Evolutionary conservation across 768 basidiomycete species (phyloP).

Genomic region (Panaeolus cyanescens): DNA sequence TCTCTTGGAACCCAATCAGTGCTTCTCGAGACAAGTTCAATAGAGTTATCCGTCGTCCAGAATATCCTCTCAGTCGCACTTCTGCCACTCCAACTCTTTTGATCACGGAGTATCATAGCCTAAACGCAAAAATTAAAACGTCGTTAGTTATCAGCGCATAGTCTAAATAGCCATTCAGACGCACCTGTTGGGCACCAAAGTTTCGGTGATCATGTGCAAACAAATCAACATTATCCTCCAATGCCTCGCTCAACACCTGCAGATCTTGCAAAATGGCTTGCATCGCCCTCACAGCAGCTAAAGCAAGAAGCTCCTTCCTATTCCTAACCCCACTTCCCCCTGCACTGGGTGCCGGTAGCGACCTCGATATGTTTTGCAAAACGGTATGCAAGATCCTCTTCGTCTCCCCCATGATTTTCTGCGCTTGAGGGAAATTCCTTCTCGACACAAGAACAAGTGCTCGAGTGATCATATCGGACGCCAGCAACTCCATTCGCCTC

Average conservation of each 20-base stretch:
- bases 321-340: slow-evolving; percentile 60
- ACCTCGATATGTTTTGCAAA: slow-evolving; percentile 78
- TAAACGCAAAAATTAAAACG: slow-evolving; percentile 28
- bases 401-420: slow-evolving; percentile 88
- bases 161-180: slow-evolving; percentile 16
- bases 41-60: slow-evolving; percentile 90
- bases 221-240: slow-evolving; percentile 88
- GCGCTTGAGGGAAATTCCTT: slow-evolving; percentile 88
- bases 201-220: slow-evolving; percentile 95
- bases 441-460: slow-evolving; percentile 90
- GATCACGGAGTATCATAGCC: slow-evolving; percentile 96
- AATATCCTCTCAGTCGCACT: slow-evolving; percentile 91
- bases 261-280: slow-evolving; percentile 87
- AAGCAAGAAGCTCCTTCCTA: slow-evolving; percentile 74
- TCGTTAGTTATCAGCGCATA: slow-evolving; percentile 4
- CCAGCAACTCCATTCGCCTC: slow-evolving; percentile 93
- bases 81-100: slow-evolving; percentile 92
- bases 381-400: slow-evolving; percentile 92
- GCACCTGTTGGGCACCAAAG: slow-evolving; percentile 95
- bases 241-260: slow-evolving; percentile 81
- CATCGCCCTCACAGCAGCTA: slow-evolving; percentile 77
- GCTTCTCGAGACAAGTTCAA: slow-evolving; percentile 83
- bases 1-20: slow-evolving; percentile 86
- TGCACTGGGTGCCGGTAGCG: slow-evolving; percentile 58
- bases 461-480: slow-evolving; percentile 96